Percentiles rank a stretch among this genome's conserved stretches.
Conservation (phyloP, 768 basidiomycete species). For the Tulasnella sp. region DNA sequence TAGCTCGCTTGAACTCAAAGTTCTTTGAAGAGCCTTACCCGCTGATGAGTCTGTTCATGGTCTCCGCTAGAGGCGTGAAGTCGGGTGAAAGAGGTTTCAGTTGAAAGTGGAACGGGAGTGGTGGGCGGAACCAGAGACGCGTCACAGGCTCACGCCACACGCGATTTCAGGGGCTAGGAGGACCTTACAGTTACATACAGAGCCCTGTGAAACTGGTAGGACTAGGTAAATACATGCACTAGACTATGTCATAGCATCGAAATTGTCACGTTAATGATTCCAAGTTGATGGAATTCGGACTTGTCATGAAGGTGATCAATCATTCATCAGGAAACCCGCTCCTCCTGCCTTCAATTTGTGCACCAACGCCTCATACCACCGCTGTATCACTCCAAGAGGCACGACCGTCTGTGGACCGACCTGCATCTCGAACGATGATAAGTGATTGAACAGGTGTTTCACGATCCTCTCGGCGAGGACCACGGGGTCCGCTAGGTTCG, state of each 20-base stretch:
- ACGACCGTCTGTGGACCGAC: slow-evolving; percentile 49
- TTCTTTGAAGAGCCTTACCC: background rate
- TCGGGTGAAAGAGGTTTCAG: background rate
- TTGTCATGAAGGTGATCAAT: slow-evolving; percentile 14
- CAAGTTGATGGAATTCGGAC: too few relatives aligned
- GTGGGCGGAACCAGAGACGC: slow-evolving; percentile 10
- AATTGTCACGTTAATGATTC: background rate
- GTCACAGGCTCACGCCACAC: slow-evolving; percentile 10
- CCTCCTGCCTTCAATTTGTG: slow-evolving; percentile 57
- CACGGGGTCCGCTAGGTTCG: slow-evolving; percentile 45
- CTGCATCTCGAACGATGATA: slow-evolving; percentile 53
- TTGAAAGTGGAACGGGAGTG: slow-evolving; percentile 2
- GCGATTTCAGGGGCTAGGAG: slow-evolving; percentile 7
- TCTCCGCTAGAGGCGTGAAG: background rate
- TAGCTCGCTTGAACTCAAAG: background rate
- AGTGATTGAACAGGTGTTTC: slow-evolving; percentile 70
- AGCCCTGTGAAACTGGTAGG: background rate
- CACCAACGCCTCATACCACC: slow-evolving; percentile 69
- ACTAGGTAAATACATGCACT: background rate
- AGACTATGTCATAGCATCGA: background rate
- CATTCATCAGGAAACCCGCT: slow-evolving; percentile 55
- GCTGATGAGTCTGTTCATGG: slow-evolving; percentile 18
- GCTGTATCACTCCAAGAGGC: slow-evolving; percentile 59
- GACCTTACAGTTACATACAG: background rate
- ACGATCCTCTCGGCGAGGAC: slow-evolving; percentile 64